These are phyloP conservation scores for Apiosordaria backusii DNA, from an alignment of 495 filamentous ascomycete species.

Conservation along the genomic window DNA sequence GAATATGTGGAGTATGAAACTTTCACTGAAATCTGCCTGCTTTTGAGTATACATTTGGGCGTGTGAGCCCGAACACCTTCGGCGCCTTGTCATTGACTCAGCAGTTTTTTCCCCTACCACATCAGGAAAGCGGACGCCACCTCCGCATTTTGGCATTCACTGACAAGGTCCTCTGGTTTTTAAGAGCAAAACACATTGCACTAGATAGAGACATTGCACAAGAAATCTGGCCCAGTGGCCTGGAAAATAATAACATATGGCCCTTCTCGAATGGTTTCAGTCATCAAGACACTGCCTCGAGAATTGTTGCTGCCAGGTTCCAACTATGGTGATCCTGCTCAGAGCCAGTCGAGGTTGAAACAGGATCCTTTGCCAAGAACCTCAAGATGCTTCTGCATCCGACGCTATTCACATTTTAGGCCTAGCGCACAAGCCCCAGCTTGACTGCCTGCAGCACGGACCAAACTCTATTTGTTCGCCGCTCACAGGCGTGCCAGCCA, in stretches of 20 bases:
- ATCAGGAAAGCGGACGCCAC: not conserved
- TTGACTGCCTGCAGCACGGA: constrained; percentile 3
- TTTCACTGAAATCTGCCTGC: not conserved
- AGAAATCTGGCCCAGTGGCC: too few species aligned
- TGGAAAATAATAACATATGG: not conserved
- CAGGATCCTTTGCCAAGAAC: not conserved
- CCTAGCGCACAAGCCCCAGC: not conserved
- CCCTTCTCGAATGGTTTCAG: not conserved
- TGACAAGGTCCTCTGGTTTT: not conserved
- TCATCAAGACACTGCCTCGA: not conserved
- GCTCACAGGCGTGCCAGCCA: not conserved
- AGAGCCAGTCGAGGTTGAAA: not conserved
- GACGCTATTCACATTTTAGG: not conserved
- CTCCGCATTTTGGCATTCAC: not conserved
- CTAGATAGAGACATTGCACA: not conserved
- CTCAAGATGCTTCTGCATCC: not conserved
- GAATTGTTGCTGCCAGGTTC: not conserved
- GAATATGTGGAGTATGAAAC: too few species aligned
- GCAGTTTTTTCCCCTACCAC: not conserved
- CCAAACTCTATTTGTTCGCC: constrained; percentile 11
- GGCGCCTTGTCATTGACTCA: not conserved
- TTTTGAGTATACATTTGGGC: not conserved
- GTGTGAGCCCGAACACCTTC: not conserved
- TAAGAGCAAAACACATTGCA: not conserved
- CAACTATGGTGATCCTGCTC: not conserved